These are phyloP conservation scores for Ceratobasidium sp. DNA, from an alignment of 1,284 basidiomycete species.

Conservation along the genomic window DNA sequence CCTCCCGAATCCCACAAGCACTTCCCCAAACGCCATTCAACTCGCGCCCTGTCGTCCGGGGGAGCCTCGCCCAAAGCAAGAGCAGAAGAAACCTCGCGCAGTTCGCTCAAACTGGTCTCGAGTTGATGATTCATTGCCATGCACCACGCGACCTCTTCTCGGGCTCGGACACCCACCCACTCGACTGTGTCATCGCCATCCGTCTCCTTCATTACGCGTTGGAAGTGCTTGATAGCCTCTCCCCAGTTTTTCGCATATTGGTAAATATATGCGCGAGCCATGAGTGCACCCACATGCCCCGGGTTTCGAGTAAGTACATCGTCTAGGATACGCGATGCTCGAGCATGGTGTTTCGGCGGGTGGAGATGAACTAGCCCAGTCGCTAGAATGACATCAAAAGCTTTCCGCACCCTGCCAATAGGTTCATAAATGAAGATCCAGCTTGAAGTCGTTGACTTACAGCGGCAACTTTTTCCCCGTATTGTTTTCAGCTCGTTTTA, in stretches of 20 bases:
- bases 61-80: conserved; percentile 63
- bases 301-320: conserved; percentile 69
- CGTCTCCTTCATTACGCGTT: conserved; percentile 54
- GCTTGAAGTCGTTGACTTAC: conserved; percentile 47
- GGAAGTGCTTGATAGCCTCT: conserved; percentile 71
- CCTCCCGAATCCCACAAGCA: conserved; percentile 78
- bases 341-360: conserved; percentile 86
- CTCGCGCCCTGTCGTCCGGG: conserved; percentile 69
- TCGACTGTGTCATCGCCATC: conserved; percentile 56
- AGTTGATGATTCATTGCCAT: conserved; percentile 63
- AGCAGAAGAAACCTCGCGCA: conserved; percentile 65
- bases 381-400: conserved; percentile 69
- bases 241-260: conserved; percentile 71
- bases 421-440: background rate
- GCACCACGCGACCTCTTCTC: conserved; percentile 89
- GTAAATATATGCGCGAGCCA: conserved; percentile 77
- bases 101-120: conserved; percentile 60
- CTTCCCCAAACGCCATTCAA: conserved; percentile 82
- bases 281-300: conserved; percentile 68
- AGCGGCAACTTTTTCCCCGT: conserved; percentile 61
- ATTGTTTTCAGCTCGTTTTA: conserved; percentile 63
- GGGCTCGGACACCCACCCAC: conserved; percentile 63
- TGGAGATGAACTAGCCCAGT: conserved; percentile 82
- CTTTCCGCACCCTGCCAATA: conserved; percentile 58
- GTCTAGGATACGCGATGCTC: conserved; percentile 75